Conservation (phyloP, 805 yeast genomes). For the Zygosaccharomyces siamensis region DNA sequence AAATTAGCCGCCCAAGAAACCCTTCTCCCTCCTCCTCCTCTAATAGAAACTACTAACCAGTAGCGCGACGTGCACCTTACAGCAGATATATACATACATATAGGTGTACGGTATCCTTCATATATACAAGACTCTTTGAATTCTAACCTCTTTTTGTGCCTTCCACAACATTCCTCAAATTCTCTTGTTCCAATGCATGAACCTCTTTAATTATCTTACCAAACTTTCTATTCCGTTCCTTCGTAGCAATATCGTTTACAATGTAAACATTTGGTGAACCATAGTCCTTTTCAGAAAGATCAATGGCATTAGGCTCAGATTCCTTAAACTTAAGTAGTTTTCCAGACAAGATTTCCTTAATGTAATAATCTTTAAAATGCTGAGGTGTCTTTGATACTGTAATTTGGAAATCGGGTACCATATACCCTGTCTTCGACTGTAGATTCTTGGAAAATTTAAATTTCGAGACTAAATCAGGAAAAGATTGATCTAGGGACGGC, state of each 20-base stretch:
- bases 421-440: conserved; percentile 37
- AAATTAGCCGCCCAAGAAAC: neutral
- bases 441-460: conserved; percentile 35
- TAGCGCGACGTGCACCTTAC: too few species aligned
- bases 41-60: neutral
- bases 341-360: conserved; percentile 31
- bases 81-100: neutral
- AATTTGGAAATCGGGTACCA: conserved; percentile 37
- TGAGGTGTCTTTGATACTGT: conserved; percentile 32
- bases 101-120: neutral
- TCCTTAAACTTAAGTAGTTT: conserved; percentile 44
- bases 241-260: conserved; percentile 46
- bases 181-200: conserved; percentile 30
- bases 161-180: conserved; percentile 25
- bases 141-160: conserved; percentile 14
- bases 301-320: conserved; percentile 71
- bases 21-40: neutral
- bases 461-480: conserved; percentile 32
- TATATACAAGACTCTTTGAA: conserved; percentile 7
- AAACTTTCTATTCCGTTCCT: conserved; percentile 43
- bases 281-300: conserved; percentile 51
- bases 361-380: conserved; percentile 28
- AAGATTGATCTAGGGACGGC: conserved; percentile 14
- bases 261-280: conserved; percentile 53
- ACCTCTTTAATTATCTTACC: conserved; percentile 47